Percentiles rank a stretch among this genome's conserved stretches.
Conservation (phyloP, 345 rosid genomes). For the Ceriops tagal region DNA sequence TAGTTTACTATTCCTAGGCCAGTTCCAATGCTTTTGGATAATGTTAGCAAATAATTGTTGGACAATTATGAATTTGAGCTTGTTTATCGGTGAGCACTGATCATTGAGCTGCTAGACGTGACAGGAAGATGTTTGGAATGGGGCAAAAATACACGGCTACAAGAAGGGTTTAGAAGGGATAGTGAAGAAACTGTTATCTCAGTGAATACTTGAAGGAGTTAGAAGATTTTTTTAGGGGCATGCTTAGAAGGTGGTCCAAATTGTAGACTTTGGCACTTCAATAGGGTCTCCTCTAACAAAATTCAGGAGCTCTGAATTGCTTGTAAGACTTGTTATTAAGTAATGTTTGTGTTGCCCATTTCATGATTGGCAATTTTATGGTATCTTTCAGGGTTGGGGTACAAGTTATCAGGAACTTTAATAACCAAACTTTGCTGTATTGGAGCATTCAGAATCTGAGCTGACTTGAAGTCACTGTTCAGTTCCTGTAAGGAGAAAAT, state of each 20-base stretch:
- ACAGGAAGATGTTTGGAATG: too few species aligned
- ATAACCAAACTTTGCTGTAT: conserved; percentile 9
- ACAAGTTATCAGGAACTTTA: background rate
- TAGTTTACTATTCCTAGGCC: background rate
- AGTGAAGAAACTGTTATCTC: too few species aligned
- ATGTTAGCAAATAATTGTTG: background rate
- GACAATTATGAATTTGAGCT: conserved; percentile 1
- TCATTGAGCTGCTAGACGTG: background rate
- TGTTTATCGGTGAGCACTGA: background rate
- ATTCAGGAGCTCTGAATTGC: background rate
- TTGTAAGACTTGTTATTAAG: background rate
- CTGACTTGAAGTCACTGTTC: conserved; percentile 13
- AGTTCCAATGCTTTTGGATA: background rate
- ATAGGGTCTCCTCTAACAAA: background rate
- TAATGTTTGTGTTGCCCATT: conserved; percentile 1
- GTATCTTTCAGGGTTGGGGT: conserved; percentile 6
- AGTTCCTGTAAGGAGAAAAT: conserved; percentile 19
- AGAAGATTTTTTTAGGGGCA: background rate
- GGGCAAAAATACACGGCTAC: too few species aligned
- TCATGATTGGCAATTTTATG: conserved; percentile 5
- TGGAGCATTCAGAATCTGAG: conserved; percentile 15
- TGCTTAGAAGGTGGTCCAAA: background rate
- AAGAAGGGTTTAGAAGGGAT: too few species aligned
- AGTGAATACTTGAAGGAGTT: conserved; percentile 1
- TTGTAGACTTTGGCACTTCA: background rate